Evolutionary conservation across 345 rosid species (phyloP), one percentile per base, ranked within the genome.

Genomic region (Arabidopsis arenosa): DNA sequence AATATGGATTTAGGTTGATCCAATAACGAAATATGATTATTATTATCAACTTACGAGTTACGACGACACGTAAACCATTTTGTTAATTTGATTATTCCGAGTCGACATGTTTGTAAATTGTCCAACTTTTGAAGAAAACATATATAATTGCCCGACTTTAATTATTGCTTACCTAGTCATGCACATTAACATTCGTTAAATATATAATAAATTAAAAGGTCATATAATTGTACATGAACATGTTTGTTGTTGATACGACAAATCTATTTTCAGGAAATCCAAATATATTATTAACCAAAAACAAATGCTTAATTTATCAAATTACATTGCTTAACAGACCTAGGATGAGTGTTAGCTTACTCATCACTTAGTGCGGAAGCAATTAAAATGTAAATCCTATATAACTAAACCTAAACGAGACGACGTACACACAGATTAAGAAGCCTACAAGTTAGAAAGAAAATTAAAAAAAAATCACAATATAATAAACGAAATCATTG

Each of bases 91-190:
- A 49, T 30, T 58, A 67, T 12, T 67, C 63, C 3, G n/a, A 49
- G 11, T 44, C 73, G 14, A 18, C 52, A 61, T 14, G 63, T 68
- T 40, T 40, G 62, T 52, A 52, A 52, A 63, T 26, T 63, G 26
- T 63, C 64, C 57, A 53, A 30, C 30, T 60, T 13, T 51, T 39
- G 30, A 32, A 60, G 37, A 32, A 35, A 65, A 12, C 2, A 68
- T 62, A 43, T 68, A 61, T 6, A 76, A 62, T 23, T 12, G 7
- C 11, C 26, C 12, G 39, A 62, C 75, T 69, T 44, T 35, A 54
- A 55, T 63, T n/a, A 63, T 63, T 77, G 75, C 60, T 70, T 39
- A 63, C 51, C 75, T 70, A 77, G 75, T 77, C 75, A 77, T 70
- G 75, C 75, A 70, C 80, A 63, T 28, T 55, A 69, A 70, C 66